A percentile compares a stretch with the other conserved stretches of the same genome.
phyloP scores from a whole-genome alignment of 176 grass and related monocot genomes.

The Oropetium thomaeum region DNA sequence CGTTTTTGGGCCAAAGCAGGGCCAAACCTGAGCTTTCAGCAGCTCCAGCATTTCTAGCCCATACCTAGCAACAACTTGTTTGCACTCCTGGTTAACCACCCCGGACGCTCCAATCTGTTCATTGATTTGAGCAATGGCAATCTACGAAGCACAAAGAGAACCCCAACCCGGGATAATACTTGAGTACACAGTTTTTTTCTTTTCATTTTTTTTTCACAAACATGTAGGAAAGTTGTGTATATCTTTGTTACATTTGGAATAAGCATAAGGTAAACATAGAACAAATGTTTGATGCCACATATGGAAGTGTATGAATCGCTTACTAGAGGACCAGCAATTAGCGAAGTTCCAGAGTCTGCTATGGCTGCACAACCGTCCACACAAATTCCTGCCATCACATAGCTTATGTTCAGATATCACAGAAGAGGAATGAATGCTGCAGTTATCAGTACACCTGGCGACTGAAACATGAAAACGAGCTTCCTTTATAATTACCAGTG shows the following conservation, averaged over 20 bases:
- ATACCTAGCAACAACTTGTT: conserved; percentile 67
- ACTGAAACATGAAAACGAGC: background rate
- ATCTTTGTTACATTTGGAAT: background rate
- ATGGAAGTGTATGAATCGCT: background rate
- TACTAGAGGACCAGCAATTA: conserved; percentile 90
- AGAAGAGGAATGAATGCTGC: background rate
- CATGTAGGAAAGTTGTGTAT: too few species aligned
- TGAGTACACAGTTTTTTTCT: too few species aligned
- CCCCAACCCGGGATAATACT: background rate
- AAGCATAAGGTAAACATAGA: background rate
- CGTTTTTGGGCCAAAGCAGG: background rate
- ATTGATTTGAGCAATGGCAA: conserved; percentile 72
- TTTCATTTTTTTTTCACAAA: too few species aligned
- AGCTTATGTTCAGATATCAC: conserved; percentile 7
- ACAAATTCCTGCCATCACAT: conserved; percentile 59
- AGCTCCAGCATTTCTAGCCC: conserved; percentile 71
- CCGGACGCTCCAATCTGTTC: conserved; percentile 75
- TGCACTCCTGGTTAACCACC: conserved; percentile 74
- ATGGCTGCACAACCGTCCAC: conserved; percentile 75
- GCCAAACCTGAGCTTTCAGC: conserved; percentile 54
- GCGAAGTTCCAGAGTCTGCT: conserved; percentile 87
- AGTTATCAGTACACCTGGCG: background rate
- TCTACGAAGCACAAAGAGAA: conserved; percentile 35
- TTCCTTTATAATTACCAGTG: conserved; percentile 54
- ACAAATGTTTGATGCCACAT: conserved; percentile 1